Base-by-base conservation (phyloP, 1,284 basidiomycete genomes). In the Anthracocystis setariae region DNA sequence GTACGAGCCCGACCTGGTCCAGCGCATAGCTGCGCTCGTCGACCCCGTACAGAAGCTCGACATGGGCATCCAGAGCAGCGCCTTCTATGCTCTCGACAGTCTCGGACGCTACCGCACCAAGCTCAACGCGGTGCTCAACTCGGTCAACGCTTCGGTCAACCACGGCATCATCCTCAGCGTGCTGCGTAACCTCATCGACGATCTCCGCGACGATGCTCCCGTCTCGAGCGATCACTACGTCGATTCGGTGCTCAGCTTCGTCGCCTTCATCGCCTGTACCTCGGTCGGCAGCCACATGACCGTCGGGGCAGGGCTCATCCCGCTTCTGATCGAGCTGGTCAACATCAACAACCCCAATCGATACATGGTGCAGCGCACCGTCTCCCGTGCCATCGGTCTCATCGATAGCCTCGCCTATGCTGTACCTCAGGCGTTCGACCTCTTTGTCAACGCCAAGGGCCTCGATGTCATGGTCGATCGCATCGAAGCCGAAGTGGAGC, bases 241-340 rank as follows among this genome's bases (percentile, higher is more conserved):
- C 52, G 81, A 82, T 47, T 66, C 69, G 20, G 85, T 97, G 20
- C 85, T 98, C 67, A 89, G 90, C 23, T 92, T 98, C 77, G 87
- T 98, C 39, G 92, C 91, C 2, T 93, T 90, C 84, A 88, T 98
- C 69, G 90, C 92, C 13, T 90, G 91, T 18, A 90, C 93, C 76
- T 87, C 91, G 3, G 87, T 89, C 1, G 92, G 93, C 29, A 92
- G 92, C 32, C 92, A 91, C 78, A 92, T 96, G 90, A 89, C 98
- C 42, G 91, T 98, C 58, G 92, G 93, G n/a, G 94, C 96, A n/a
- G 96, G 96, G 3, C 85, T 98, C 44, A 88, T 98, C 27, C 92
- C 93, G 1, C 85, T 95, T 8, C 86, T 99, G 15, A 48, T 82
- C 47, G 64, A 78, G 42, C 55, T 82, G 8, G 46, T 79, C 38